phyloP scores from a whole-genome alignment of 768 basidiomycete species.

The Dioszegia aurantiaca region DNA sequence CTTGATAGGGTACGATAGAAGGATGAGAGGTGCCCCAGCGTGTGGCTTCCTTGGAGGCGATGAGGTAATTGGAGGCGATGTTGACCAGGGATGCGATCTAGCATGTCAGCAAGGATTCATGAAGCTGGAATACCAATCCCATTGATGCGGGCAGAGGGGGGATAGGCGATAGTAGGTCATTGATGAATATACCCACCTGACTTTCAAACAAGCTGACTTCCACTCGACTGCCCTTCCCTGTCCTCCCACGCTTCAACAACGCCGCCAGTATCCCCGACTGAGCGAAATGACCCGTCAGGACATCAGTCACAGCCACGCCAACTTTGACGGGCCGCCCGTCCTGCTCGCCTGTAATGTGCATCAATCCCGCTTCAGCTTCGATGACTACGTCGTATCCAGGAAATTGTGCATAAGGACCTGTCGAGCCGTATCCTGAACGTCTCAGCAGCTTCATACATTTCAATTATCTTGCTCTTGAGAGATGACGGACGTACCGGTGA shows the following conservation, averaged over 20 bases:
- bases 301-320: conserved; percentile 90
- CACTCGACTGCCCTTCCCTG: conserved; percentile 83
- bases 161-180: background rate
- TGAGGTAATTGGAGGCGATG: conserved; percentile 88
- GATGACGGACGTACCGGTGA: conserved; percentile 64
- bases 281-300: conserved; percentile 75
- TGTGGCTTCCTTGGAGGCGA: conserved; percentile 74
- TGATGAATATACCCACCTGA: conserved; percentile 59
- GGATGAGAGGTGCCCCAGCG: conserved; percentile 92
- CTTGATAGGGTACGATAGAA: conserved; percentile 89
- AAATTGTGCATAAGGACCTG: conserved; percentile 76
- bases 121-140: too few relatives aligned
- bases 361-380: conserved; percentile 86
- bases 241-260: conserved; percentile 73
- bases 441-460: too few relatives aligned
- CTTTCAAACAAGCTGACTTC: conserved; percentile 91
- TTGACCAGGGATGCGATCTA: conserved; percentile 88
- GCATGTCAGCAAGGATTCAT: background rate
- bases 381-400: conserved; percentile 87
- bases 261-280: conserved; percentile 92
- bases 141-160: too few relatives aligned
- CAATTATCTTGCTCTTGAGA: too few relatives aligned
- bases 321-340: conserved; percentile 85
- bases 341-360: conserved; percentile 92
- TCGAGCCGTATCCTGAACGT: conserved; percentile 73